Base-by-base conservation (phyloP, 768 basidiomycete genomes). In the Dendrothele bispora region DNA sequence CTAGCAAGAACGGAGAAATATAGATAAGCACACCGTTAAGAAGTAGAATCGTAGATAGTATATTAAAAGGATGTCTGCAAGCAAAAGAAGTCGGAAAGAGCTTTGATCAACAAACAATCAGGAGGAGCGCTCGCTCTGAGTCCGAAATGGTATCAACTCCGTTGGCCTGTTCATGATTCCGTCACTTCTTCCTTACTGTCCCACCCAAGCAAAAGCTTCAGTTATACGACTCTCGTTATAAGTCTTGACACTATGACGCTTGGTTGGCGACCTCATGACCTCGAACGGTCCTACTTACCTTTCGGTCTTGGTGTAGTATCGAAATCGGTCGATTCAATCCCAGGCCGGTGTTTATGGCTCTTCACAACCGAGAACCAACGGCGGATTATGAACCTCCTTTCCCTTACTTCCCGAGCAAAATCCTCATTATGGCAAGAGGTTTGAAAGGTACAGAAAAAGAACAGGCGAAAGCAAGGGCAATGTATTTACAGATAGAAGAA, bases 261-360 rank as follows among this genome's bases (percentile, higher is more conserved):
- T 26, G 88, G 86, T 20, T 91, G 85, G 86, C 80, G 87, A 3
- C 86, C 86, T 3, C 82, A 85, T 61, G 88, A 91, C 58, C 68
- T 91, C 46, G 73, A 79, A 40, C 73, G 63, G 3, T 70, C 79
- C 0, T 91, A 80, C 60, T 71, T 87, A 11, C 88, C 88, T 5
- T 86, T 72, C 58, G 54, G 56, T 0, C 81, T 84, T 48, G 86
- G 86, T 6, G 63, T 83, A 17, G 88, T 5, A 65, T 71, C 32
- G 84, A 88, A 58, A 74, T 87, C 22, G 86, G 84, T 41, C 71
- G 70, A 6, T 83, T 85, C 1, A 88, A 92, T 58, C 90, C 90
- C 0, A n/a, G n/a, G n/a, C n/a, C 78, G 0, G 86, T 78, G 11
- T 91, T 90, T 66, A 90, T 90, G 89, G 67, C 66, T 1, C 71